Percentiles rank a stretch among this genome's conserved stretches.
phyloP scores from a whole-genome alignment of 176 grass and related monocot genomes.

The Aegilops umbellulata region DNA sequence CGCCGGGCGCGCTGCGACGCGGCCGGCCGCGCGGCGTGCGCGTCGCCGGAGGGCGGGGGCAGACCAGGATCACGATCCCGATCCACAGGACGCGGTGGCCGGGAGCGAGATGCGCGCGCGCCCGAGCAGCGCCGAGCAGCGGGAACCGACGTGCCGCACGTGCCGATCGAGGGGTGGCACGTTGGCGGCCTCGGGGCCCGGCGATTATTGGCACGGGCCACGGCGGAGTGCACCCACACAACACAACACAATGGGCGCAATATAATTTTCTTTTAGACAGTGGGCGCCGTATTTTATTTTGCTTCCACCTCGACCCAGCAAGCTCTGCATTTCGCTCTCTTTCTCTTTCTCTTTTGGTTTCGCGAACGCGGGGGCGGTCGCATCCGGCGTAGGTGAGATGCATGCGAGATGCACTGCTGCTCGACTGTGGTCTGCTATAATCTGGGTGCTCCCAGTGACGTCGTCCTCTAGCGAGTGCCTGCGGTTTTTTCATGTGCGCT shows the following conservation, averaged over 20 bases:
- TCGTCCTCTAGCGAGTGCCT: neutral
- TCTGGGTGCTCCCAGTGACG: neutral
- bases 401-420: neutral
- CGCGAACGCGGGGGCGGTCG: neutral
- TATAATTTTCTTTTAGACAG: too few species aligned
- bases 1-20: neutral
- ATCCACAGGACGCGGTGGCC: neutral
- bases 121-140: neutral
- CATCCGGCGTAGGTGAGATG: neutral
- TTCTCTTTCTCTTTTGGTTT: neutral
- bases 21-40: neutral
- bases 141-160: neutral
- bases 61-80: neutral
- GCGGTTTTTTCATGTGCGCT: too few species aligned
- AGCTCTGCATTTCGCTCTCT: neutral
- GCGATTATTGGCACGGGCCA: neutral
- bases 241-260: neutral
- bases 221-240: neutral
- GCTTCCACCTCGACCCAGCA: neutral
- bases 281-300: neutral
- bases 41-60: too few species aligned
- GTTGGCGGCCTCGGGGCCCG: neutral
- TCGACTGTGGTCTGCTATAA: neutral
- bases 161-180: neutral
- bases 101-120: neutral